Conservation (phyloP, 805 yeast species). For the Starmerella etchellsii region DNA sequence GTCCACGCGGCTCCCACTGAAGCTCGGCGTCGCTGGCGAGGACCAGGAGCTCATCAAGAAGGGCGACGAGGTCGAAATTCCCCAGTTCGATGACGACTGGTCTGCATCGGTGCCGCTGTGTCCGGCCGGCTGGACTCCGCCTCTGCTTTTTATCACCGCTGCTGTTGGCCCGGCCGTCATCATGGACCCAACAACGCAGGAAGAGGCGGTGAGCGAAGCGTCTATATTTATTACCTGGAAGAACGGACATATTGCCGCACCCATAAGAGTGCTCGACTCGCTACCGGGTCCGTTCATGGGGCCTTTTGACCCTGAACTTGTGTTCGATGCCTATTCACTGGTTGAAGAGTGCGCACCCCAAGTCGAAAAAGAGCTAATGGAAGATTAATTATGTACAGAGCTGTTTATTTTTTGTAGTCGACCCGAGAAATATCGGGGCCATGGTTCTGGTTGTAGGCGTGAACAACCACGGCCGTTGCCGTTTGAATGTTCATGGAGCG, state of each 20-base stretch:
- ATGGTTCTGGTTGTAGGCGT: constrained; percentile 47
- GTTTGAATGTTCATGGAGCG: constrained; percentile 96
- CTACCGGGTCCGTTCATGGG: constrained; percentile 43
- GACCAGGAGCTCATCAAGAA: constrained; percentile 9
- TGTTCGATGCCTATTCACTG: constrained; percentile 44
- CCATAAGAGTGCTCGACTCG: constrained; percentile 50
- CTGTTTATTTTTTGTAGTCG: not conserved
- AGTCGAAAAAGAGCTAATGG: constrained; percentile 29
- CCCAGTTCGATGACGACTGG: constrained; percentile 86
- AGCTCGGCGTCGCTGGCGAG: constrained; percentile 35
- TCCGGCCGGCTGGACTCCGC: constrained; percentile 41
- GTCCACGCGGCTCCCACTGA: constrained; percentile 65
- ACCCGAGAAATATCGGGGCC: not conserved
- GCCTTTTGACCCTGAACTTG: constrained; percentile 19
- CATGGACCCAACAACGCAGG: constrained; percentile 80
- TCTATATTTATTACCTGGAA: constrained; percentile 67
- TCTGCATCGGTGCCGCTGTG: constrained; percentile 40
- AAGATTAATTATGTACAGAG: not conserved
- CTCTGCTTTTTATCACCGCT: constrained; percentile 65
- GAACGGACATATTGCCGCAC: constrained; percentile 54
- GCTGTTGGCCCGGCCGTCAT: constrained; percentile 50
- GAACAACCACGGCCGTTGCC: constrained; percentile 88
- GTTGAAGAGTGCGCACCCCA: constrained; percentile 48
- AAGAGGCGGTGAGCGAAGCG: constrained; percentile 76
- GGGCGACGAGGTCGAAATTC: constrained; percentile 59